Base-by-base conservation (phyloP, 2,329 filamentous ascomycete species). In the Penicillium sp. region DNA sequence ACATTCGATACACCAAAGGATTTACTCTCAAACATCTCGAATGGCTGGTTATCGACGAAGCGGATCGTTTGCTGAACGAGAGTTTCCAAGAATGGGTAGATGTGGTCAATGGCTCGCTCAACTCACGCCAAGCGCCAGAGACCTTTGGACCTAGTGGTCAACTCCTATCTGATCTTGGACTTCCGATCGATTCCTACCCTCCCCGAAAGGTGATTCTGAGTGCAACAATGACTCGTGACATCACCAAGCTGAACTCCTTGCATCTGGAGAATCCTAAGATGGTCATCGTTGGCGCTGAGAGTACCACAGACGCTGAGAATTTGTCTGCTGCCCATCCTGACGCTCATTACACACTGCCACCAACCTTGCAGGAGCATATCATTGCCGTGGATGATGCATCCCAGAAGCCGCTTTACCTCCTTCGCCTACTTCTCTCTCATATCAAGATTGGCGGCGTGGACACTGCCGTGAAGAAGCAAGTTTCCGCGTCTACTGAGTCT, bases 41-140 rank as follows among this genome's bases (percentile, higher is more conserved):
- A 62, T 98, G 93, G 93, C 82, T 98, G 0, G 86, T 97, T 2
- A 90, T 97, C 49, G 94, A 98, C 70, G 94, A 98, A 78, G 95
- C 94, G 11, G 94, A 98, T 76, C 92, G 95, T 72, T 81, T 98
- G 13, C 84, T 98, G 6, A 90, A 93, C 46, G 92, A 98, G 75
- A 93, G 90, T 71, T 97, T 95, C 76, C 93, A 97, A 73, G 90
- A 94, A 70, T 97, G 93, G 93, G 82, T 96, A 3, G 86, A 88
- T 43, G 79, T 89, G 0, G 85, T 95, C 6, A 88, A 92, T 70
- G 75, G 76, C 25, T 80, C 81, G 2, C 67, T 86, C 71, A 85
- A 88, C 16, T 79, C 81, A 48, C 81, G 91, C 63, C 81, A 82
- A 40, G 76, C 74, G 1, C 74, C 75, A 2, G 80, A 81, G 45